These are phyloP conservation scores for Nicotiana benthamiana DNA, from an alignment of 257 asterid species.

Conservation along the genomic window DNA sequence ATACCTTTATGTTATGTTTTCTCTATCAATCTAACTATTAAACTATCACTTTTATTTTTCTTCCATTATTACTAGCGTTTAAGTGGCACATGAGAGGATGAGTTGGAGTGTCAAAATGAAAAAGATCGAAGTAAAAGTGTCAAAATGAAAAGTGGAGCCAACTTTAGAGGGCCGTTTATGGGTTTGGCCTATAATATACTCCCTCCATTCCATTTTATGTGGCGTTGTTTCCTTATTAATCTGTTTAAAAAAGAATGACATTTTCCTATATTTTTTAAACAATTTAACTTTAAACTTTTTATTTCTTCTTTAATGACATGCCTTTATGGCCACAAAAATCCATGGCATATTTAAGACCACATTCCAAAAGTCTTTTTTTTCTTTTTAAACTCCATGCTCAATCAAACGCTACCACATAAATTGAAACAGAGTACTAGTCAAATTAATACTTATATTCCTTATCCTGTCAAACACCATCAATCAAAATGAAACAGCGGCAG, in stretches of 20 bases:
- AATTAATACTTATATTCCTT: not conserved
- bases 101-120: too few relatives aligned
- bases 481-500: not conserved
- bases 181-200: not conserved
- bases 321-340: not conserved
- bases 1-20: not conserved
- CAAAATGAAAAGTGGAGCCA: too few relatives aligned
- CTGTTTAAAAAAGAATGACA: not conserved
- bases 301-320: not conserved
- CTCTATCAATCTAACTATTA: not conserved
- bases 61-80: not conserved
- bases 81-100: too few relatives aligned
- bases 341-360: not conserved
- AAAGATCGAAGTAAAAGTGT: too few relatives aligned
- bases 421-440: not conserved
- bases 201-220: not conserved
- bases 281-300: not conserved
- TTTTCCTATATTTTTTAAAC: not conserved
- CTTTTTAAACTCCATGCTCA: not conserved
- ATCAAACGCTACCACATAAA: not conserved
- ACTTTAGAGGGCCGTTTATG: too few relatives aligned
- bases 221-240: not conserved
- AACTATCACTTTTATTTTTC: not conserved
- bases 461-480: not conserved
- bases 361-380: not conserved